Base-by-base conservation (phyloP, 805 yeast species). In the Candida pseudoglaebosa region DNA sequence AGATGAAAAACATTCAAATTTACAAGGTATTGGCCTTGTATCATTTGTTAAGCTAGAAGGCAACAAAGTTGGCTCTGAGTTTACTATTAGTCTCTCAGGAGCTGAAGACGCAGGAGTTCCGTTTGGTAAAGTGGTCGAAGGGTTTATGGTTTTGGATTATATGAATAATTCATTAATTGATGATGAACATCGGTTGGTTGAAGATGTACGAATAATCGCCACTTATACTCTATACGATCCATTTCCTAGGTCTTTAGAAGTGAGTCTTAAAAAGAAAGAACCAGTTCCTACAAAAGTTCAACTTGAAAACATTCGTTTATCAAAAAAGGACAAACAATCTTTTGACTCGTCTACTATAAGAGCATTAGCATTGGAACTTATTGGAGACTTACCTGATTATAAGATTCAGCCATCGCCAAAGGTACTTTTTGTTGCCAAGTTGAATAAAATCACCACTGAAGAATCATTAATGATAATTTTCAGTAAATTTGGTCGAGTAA, bases 381-480 rank as follows among this genome's bases (percentile, higher is more conserved):
- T 82, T 32, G 85, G 85, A 0, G 87, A 82, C 47, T 45, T 82
- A 5, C 81, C 83, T 1, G 64, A 67, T 26, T 78, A 82, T 2
- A 72, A 71, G 15, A 73, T 71, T 17, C 70, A 71, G 44, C 88
- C 89, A 0, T 69, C 78, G 37, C 87, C 82, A 39, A 70, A 67
- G 32, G 79, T 78, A 3, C 53, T 82, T 12, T 82, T 82, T 47
- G 71, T 82, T 3, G 80, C 87, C 49, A 77, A 77, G 45, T 55
- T 82, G 46, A 82, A 82, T 46, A 77, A 83, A 1, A 56, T 80
- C 2, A 82, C 89, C 3, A 61, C 62, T n/a, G 76, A 68, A 18
- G 77, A 73, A 4, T 85, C 82, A 36, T 52, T 82, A 19, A 60
- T 65, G 28, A 54, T 72, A 22, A 75, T 82, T 10, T 82, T 82